A percentile compares a stretch with the other conserved stretches of the same genome.
phyloP scores from a whole-genome alignment of 805 yeast species.

The Grigorovia yakushimaensis region DNA sequence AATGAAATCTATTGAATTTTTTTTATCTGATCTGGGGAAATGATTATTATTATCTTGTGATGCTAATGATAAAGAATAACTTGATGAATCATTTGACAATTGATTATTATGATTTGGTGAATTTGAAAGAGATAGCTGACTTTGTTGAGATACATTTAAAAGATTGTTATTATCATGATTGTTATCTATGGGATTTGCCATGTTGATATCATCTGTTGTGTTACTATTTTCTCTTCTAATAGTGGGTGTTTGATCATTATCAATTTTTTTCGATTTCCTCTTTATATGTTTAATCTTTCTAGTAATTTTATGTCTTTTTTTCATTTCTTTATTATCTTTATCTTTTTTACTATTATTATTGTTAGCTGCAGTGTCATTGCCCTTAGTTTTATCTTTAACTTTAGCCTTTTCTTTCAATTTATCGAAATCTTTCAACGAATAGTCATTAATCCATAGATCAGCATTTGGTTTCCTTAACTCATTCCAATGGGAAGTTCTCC shows the following conservation, averaged over 20 bases:
- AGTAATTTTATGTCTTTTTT: neutral
- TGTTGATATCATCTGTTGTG: too few relatives aligned
- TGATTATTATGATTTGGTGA: neutral
- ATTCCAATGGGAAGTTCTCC: slow-evolving; percentile 35
- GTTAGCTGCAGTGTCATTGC: neutral
- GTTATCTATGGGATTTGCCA: too few relatives aligned
- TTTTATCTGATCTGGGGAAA: neutral
- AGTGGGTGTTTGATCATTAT: neutral
- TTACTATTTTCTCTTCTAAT: neutral
- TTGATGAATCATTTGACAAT: neutral
- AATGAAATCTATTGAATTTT: neutral
- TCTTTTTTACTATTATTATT: neutral
- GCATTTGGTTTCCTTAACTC: slow-evolving; percentile 24
- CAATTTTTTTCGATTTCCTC: neutral
- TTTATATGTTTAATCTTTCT: neutral
- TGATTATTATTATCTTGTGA: neutral
- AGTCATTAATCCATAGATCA: slow-evolving; percentile 17
- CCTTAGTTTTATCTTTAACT: neutral
- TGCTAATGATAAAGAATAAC: neutral
- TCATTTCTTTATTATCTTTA: neutral
- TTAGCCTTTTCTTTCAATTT: too few relatives aligned
- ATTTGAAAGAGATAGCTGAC: neutral
- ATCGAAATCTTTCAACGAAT: too few relatives aligned
- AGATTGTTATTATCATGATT: neutral
- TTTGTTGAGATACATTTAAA: neutral